phyloP scores from a whole-genome alignment of 495 filamentous ascomycete species.

The Hypoxylon intermedium region DNA sequence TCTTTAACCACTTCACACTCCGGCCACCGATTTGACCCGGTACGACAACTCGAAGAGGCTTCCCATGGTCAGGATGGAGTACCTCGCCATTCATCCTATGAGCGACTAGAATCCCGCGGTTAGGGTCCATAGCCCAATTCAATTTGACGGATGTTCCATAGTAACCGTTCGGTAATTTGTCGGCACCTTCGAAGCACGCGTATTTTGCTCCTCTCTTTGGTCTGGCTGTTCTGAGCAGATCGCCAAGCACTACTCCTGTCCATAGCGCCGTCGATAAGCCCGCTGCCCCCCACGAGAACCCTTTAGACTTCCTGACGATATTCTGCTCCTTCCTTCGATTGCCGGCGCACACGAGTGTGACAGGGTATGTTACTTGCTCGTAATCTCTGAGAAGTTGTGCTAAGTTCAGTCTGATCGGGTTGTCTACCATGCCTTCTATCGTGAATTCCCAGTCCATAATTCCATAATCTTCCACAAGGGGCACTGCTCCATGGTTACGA shows the following conservation, averaged over 20 bases:
- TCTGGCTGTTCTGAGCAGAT: conserved; percentile 72
- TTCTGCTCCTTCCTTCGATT: conserved; percentile 97
- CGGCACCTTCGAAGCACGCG: conserved; percentile 93
- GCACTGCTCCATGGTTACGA: conserved; percentile 92
- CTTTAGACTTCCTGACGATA: conserved; percentile 87
- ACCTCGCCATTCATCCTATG: conserved; percentile 92
- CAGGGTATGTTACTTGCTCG: conserved; percentile 83
- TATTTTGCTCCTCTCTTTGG: conserved; percentile 78
- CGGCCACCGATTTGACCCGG: conserved; percentile 94
- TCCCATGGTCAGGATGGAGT: conserved; percentile 86
- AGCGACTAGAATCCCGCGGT: conserved; percentile 86
- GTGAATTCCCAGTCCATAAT: conserved; percentile 84
- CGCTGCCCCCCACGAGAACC: conserved; percentile 94
- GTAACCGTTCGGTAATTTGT: conserved; percentile 86
- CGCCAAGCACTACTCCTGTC: conserved; percentile 80
- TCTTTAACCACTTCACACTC: conserved; percentile 95
- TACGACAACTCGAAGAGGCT: conserved; percentile 82
- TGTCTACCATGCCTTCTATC: conserved; percentile 84
- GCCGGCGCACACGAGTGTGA: conserved; percentile 93
- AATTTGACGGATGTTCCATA: conserved; percentile 92
- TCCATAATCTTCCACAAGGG: conserved; percentile 73
- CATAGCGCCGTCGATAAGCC: conserved; percentile 89
- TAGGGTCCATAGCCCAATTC: conserved; percentile 86
- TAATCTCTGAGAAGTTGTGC: conserved; percentile 77
- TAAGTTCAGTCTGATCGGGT: conserved; percentile 75